A percentile compares a stretch with the other conserved stretches of the same genome.
Conservation (phyloP, 768 basidiomycete genomes). For the Chiua virens region DNA sequence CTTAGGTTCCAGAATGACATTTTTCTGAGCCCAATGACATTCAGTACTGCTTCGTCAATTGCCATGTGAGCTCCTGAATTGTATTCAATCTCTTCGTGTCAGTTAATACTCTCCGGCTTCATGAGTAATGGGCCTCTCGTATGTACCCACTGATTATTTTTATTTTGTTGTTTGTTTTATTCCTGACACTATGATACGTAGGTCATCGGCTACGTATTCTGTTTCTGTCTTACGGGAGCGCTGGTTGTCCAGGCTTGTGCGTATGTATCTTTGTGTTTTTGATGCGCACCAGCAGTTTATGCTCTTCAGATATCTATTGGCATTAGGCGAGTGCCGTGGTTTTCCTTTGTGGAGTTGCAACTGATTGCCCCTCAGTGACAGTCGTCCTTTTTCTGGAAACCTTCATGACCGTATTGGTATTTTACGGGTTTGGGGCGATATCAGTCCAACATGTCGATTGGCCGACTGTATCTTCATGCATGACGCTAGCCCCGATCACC, state of each 20-base stretch:
- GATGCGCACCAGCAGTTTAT: too few species aligned
- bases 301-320: conserved; percentile 17
- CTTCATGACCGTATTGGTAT: conserved; percentile 9
- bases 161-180: too few species aligned
- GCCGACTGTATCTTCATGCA: background rate
- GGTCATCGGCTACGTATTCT: conserved; percentile 15
- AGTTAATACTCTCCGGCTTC: too few species aligned
- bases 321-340: conserved; percentile 6
- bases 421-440: conserved; percentile 12
- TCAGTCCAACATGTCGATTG: background rate
- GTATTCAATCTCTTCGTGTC: too few species aligned
- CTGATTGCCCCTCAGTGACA: conserved; percentile 4
- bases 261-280: background rate
- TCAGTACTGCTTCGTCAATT: too few species aligned
- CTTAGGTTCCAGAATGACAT: too few species aligned
- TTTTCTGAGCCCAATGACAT: too few species aligned
- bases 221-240: conserved; percentile 15
- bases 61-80: too few species aligned
- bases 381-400: conserved; percentile 16
- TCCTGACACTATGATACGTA: background rate
- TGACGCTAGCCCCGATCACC: conserved; percentile 1
- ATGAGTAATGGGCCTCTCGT: too few species aligned
- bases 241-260: conserved; percentile 16
- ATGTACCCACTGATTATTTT: too few species aligned
- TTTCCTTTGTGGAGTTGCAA: background rate